phyloP scores from a whole-genome alignment of 495 filamentous ascomycete species.

The Hypoxylon crocopeplum region DNA sequence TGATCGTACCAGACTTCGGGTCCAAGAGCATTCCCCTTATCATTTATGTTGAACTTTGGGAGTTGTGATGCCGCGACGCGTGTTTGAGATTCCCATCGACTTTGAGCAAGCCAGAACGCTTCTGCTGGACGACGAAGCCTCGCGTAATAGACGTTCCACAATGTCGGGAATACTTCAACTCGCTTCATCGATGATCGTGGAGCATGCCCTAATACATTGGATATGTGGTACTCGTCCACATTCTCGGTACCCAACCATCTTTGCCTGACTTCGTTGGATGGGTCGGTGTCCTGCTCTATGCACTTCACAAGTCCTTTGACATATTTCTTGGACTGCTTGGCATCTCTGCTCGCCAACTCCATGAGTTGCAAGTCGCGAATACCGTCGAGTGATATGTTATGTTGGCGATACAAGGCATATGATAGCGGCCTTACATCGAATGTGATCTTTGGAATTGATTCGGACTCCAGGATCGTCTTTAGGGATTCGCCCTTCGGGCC shows the following conservation, averaged over 20 bases:
- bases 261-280: background rate
- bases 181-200: background rate
- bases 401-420: constrained; percentile 60
- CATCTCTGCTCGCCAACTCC: constrained; percentile 52
- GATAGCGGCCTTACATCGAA: constrained; percentile 66
- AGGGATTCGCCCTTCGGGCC: constrained; percentile 46
- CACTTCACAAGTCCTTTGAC: constrained; percentile 54
- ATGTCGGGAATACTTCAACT: background rate
- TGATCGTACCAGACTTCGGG: background rate
- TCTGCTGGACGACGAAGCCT: background rate
- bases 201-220: background rate
- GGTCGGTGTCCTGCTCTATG: constrained; percentile 43
- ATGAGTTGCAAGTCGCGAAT: constrained; percentile 64
- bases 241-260: background rate
- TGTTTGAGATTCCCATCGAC: background rate
- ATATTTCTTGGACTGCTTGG: constrained; percentile 23
- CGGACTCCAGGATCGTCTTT: constrained; percentile 57
- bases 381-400: constrained; percentile 45
- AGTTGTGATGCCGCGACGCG: background rate
- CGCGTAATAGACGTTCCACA: background rate
- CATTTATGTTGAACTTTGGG: background rate
- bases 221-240: background rate
- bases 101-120: background rate
- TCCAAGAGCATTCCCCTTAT: background rate
- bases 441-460: constrained; percentile 55